Evolutionary conservation across 805 yeast species (phyloP).

Genomic region (Sugiyamaella qingdaonensis): DNA sequence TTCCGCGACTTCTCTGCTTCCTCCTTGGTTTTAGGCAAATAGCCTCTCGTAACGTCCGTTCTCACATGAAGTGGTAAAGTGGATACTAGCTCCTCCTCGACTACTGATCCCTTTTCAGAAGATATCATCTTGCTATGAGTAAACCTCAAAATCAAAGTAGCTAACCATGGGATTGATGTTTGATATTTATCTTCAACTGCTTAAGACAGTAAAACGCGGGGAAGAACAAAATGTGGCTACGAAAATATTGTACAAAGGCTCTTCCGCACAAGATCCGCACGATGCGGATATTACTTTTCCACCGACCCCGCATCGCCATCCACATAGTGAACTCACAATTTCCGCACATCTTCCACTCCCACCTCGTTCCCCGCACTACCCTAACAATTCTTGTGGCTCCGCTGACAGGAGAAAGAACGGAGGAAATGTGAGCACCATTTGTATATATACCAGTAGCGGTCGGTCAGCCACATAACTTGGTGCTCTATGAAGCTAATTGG

Average conservation of each 20-base stretch:
- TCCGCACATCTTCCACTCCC: no score
- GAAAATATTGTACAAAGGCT: no score
- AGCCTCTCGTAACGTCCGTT: background rate
- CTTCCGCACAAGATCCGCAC: no score
- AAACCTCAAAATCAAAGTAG: background rate
- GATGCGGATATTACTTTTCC: no score
- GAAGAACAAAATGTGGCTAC: background rate
- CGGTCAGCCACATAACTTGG: no score
- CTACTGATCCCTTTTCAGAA: background rate
- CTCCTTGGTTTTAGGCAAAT: background rate
- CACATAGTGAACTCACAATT: no score
- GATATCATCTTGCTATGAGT: background rate
- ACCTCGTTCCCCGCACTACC: no score
- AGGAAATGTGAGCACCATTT: no score
- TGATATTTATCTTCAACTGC: background rate
- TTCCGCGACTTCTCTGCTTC: background rate
- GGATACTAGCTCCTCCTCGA: background rate
- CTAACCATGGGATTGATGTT: background rate
- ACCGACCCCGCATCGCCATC: no score
- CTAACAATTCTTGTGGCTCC: no score
- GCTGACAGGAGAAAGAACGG: no score
- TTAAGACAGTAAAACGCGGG: background rate
- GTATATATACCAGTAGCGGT: no score
- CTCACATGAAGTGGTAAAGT: background rate
- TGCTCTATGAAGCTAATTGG: background rate